Evolutionary conservation across 495 filamentous ascomycete species (phyloP).

Genomic region (Xylaria acuta): DNA sequence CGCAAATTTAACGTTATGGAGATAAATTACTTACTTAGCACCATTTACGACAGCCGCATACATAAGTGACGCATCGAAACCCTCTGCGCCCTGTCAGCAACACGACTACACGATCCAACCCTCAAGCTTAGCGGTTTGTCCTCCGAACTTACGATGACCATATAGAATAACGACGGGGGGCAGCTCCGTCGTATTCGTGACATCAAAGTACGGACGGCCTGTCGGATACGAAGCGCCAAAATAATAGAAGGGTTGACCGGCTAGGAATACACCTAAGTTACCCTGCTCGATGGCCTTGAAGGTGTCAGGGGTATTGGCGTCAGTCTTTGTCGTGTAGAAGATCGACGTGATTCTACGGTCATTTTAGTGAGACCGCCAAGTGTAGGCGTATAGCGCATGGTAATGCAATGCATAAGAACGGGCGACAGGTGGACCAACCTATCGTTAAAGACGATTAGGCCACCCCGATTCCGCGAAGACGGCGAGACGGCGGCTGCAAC

Average conservation of each 20-base stretch:
- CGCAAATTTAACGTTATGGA: not conserved
- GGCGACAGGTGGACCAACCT: not conserved
- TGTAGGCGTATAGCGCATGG: not conserved
- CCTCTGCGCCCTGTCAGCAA: slow-evolving; percentile 24
- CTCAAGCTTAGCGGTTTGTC: not conserved
- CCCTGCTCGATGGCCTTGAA: slow-evolving; percentile 33
- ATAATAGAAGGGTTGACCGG: slow-evolving; percentile 53
- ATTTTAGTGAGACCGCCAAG: not conserved
- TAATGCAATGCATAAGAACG: not conserved
- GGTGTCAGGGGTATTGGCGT: not conserved
- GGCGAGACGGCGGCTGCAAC: slow-evolving; percentile 51
- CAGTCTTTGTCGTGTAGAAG: not conserved
- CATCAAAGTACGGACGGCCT: slow-evolving; percentile 45
- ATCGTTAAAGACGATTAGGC: not conserved
- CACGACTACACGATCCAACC: not conserved
- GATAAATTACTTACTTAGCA: slow-evolving; percentile 28
- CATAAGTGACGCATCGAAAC: slow-evolving; percentile 37
- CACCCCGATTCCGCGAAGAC: slow-evolving; percentile 39
- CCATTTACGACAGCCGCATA: slow-evolving; percentile 37
- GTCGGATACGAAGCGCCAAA: slow-evolving; percentile 46
- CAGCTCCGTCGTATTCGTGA: slow-evolving; percentile 41
- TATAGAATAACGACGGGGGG: slow-evolving; percentile 49
- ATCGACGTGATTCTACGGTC: not conserved
- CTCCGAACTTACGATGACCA: slow-evolving; percentile 41
- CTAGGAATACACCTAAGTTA: slow-evolving; percentile 52